Base-by-base conservation (phyloP, 305 asterid species). In the Fraxinus sp. region DNA sequence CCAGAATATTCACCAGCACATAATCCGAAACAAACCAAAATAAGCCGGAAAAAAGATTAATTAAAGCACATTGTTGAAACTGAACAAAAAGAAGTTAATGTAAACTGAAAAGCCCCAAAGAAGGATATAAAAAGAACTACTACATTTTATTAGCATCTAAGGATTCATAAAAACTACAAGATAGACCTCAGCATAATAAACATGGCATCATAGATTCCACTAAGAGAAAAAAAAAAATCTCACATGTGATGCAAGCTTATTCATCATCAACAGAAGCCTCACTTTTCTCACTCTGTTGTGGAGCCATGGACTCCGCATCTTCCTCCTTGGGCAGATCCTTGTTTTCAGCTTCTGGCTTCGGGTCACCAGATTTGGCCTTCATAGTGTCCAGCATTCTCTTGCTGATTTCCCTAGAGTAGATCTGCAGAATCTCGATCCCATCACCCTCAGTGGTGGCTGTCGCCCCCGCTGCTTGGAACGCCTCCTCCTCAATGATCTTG, bases 371-470 rank as follows among this genome's bases (percentile, higher is more conserved):
- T 55, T 55, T n/a, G 24, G 66, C 66, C 26, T 55, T 55, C 66
- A 55, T 55, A 55, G 66, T 55, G 10, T 55, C 66, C 24, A 55
- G 24, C 66, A 55, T 55, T 55, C 26, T 55, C 66, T 55, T 55
- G 66, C 66, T 55, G 66, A 55, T 55, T 55, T 55, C 66, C 66
- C 66, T 55, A n/a, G 66, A 55, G 66, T 55, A 55, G 57, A 81
- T 81, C 85, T 84, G 79, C 52, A 84, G 82, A 30, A 77, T 46
- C 84, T 77, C 79, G 71, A 84, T 68, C 62, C 85, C 84, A 18
- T 84, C 87, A 13, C 49, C 79, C n/a, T 36, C 74, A 5, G 57
- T 43, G 52, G 37, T 30, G 6, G 84, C 78, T 0, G 84, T 37
- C 36, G 46, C 46, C 46, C 49, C 84, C 33, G 87, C 84, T 11